These are phyloP conservation scores for button mushroom (Agaricus bisporus) DNA, from an alignment of 768 basidiomycete genomes.

Conservation along the genomic window DNA sequence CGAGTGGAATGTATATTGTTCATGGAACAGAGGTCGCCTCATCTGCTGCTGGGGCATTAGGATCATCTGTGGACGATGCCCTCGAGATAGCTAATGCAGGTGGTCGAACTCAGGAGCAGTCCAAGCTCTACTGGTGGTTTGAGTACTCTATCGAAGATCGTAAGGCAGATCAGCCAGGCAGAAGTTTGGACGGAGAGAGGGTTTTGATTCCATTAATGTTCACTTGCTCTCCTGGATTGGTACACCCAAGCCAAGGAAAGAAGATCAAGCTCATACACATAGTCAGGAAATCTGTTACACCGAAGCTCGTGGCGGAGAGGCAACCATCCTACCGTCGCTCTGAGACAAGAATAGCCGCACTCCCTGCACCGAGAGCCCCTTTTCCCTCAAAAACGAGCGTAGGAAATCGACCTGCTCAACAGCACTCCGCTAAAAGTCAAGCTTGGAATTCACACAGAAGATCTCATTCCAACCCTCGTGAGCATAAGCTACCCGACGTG, in stretches of 20 bases:
- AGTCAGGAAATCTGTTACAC: slow-evolving; percentile 59
- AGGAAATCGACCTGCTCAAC: background rate
- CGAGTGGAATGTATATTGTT: slow-evolving; percentile 72
- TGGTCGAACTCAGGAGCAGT: slow-evolving; percentile 17
- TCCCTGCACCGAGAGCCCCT: background rate
- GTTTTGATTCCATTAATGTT: slow-evolving; percentile 67
- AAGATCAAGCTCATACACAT: slow-evolving; percentile 66
- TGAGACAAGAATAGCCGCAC: background rate
- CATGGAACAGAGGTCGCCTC: slow-evolving; percentile 53
- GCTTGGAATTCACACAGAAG: slow-evolving; percentile 17
- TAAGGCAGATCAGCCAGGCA: slow-evolving; percentile 36
- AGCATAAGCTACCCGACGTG: background rate
- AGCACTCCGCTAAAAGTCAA: background rate
- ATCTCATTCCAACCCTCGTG: slow-evolving; percentile 17
- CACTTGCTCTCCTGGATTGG: slow-evolving; percentile 64
- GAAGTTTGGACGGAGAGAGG: slow-evolving; percentile 61
- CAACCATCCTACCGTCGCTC: slow-evolving; percentile 26
- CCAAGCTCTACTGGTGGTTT: slow-evolving; percentile 66
- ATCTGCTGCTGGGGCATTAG: slow-evolving; percentile 2
- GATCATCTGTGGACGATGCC: slow-evolving; percentile 11
- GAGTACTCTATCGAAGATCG: slow-evolving; percentile 72
- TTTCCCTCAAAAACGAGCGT: slow-evolving; percentile 7
- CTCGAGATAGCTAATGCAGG: slow-evolving; percentile 9
- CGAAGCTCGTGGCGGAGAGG: slow-evolving; percentile 64
- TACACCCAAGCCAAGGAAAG: slow-evolving; percentile 58